phyloP scores from a whole-genome alignment of 2,329 filamentous ascomycete genomes.

The Juglanconis sp. region DNA sequence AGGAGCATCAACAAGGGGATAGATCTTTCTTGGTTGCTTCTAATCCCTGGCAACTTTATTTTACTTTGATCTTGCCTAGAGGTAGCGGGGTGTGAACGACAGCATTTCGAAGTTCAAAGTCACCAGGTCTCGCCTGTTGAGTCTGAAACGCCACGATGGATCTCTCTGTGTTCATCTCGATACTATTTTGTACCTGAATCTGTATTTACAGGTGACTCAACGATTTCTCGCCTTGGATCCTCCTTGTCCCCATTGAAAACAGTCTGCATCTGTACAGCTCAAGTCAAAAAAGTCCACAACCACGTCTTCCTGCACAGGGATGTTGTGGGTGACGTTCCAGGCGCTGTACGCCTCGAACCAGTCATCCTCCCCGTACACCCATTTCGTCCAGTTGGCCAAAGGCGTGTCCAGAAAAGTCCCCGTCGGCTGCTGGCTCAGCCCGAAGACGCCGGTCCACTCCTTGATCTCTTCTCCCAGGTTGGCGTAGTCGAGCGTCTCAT shows the following conservation, averaged over 20 bases:
- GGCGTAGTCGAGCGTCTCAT: conserved; percentile 47
- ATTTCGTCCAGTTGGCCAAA: conserved; percentile 34
- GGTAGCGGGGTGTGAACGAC: too few relatives aligned
- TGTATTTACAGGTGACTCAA: neutral
- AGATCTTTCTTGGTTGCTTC: too few relatives aligned
- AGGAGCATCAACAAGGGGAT: too few relatives aligned
- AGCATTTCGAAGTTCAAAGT: too few relatives aligned
- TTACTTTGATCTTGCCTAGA: too few relatives aligned
- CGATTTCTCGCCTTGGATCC: neutral
- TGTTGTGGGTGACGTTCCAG: conserved; percentile 35
- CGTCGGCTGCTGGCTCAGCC: conserved; percentile 28
- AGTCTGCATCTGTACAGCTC: conserved; percentile 27
- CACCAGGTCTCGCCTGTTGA: too few relatives aligned
- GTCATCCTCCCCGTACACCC: conserved; percentile 30
- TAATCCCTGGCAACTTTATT: too few relatives aligned
- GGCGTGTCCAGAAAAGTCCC: conserved; percentile 30
- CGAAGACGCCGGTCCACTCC: conserved; percentile 46
- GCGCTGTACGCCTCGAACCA: conserved; percentile 41
- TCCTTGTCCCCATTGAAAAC: conserved; percentile 36
- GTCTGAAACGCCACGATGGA: too few relatives aligned
- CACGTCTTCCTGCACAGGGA: conserved; percentile 34
- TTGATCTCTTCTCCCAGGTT: conserved; percentile 55
- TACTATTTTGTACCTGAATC: neutral
- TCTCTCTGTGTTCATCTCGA: too few relatives aligned
- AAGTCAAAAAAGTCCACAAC: conserved; percentile 37